Evolutionary conservation across 257 asterid species (phyloP), one percentile per base, ranked within the genome.

Genomic region (Plantago elongata): DNA sequence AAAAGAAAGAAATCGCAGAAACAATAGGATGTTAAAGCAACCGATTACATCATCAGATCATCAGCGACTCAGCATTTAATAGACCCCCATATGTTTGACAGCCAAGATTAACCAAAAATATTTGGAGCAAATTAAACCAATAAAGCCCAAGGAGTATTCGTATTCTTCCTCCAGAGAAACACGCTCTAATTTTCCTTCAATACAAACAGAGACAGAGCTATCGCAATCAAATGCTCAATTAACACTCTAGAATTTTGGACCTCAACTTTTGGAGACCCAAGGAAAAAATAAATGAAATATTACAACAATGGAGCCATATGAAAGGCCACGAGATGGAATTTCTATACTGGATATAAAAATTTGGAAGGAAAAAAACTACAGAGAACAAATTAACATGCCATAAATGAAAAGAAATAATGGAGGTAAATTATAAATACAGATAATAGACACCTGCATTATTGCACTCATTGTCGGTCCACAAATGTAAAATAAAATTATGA

Each of bases 11-110:
- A 14, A 13, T 55, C 55, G 47, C 22, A 12, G 12, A 52, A 60
- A 30, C 11, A 13, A 13, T 11, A 29, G 38, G 62, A n/a, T 17
- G 13, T 63, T 50, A 51, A 51, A 52, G 50, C 56, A 54, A 45
- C n/a, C 48, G 56, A 55, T 22, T 22, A 22, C 27, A 22, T 22
- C 27, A 22, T 22, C 71, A 59, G 71, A 22, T 22, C 27, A 22
- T 22, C 71, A 59, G 71, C 59, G 68, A 17, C 42, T 11, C 62
- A 16, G 45, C 60, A 44, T 30, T 58, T 61, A 29, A n/a, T 60
- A 46, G 17, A 47, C 48, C 11, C 8, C 45, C 16, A 29, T 54
- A 43, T 42, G 17, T 46, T 12, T 5, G 43, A 43, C 51, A 60
- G 51, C 63, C 40, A 47, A 47, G 45, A 8, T 8, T 55, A 42